These are phyloP conservation scores for Penicillium lagena DNA, from an alignment of 495 filamentous ascomycete species.

Conservation along the genomic window DNA sequence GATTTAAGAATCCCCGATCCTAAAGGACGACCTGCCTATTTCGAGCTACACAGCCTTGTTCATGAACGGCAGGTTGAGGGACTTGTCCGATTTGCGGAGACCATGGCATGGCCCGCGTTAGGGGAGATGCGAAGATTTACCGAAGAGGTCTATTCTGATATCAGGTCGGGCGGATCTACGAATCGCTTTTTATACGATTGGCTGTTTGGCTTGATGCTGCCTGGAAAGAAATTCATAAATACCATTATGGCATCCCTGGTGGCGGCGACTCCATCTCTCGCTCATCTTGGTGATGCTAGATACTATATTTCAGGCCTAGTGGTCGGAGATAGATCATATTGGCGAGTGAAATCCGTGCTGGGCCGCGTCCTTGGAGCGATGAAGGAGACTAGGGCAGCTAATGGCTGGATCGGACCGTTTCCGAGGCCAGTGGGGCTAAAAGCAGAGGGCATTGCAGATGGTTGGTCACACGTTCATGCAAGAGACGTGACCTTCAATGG, in stretches of 20 bases:
- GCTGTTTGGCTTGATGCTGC: conserved; percentile 4
- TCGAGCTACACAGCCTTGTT: background rate
- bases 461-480: background rate
- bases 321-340: conserved; percentile 2
- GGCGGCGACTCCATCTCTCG: background rate
- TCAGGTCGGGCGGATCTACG: background rate
- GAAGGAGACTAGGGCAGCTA: background rate
- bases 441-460: background rate
- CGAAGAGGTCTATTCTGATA: conserved; percentile 1
- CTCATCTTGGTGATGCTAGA: background rate
- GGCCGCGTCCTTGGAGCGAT: conserved; percentile 3
- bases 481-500: background rate
- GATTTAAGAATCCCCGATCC: background rate
- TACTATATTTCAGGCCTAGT: conserved; percentile 3
- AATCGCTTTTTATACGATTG: conserved; percentile 1
- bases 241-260: conserved; percentile 2
- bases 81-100: conserved; percentile 1
- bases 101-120: conserved; percentile 2
- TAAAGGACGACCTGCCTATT: background rate
- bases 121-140: background rate
- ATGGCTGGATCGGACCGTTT: conserved; percentile 5
- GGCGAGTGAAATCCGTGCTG: conserved; percentile 3
- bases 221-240: background rate
- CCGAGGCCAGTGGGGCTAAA: background rate
- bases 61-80: conserved; percentile 4